Conservation (phyloP, 2,329 filamentous ascomycete species). For the Exophiala alcalophila region DNA sequence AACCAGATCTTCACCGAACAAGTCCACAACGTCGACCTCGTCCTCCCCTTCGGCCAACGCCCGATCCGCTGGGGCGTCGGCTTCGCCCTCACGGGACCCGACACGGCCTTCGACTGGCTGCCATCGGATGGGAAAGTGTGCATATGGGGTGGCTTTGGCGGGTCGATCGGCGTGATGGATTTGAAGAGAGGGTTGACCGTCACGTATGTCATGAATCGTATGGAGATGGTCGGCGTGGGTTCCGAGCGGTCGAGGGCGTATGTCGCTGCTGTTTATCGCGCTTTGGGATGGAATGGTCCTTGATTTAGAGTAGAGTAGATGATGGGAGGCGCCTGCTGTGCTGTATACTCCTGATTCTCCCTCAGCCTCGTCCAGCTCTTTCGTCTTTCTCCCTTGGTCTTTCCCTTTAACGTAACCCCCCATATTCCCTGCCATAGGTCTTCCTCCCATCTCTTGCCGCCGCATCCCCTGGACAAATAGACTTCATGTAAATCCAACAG, state of each 20-base stretch:
- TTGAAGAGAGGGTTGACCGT: slow-evolving; percentile 25
- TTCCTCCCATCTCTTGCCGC: too few species aligned
- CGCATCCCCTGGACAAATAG: too few species aligned
- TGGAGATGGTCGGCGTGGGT: slow-evolving; percentile 29
- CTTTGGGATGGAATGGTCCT: too few species aligned
- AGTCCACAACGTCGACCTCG: slow-evolving; percentile 40
- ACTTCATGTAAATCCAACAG: too few species aligned
- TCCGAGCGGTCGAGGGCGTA: slow-evolving; percentile 33
- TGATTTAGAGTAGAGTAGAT: too few species aligned
- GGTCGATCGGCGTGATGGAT: slow-evolving; percentile 26
- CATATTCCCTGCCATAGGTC: too few species aligned
- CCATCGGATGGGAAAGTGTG: slow-evolving; percentile 26
- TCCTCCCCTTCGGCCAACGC: slow-evolving; percentile 27
- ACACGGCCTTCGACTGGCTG: slow-evolving; percentile 14
- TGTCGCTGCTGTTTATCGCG: slow-evolving; percentile 35
- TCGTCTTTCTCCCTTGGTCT: too few species aligned
- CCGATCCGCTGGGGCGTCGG: slow-evolving; percentile 29
- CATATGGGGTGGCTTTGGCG: slow-evolving; percentile 30
- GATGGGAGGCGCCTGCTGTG: too few species aligned
- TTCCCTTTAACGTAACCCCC: too few species aligned
- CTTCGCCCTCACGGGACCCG: slow-evolving; percentile 22
- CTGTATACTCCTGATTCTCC: too few species aligned
- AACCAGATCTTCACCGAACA: slow-evolving; percentile 48
- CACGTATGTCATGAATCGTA: slow-evolving; percentile 28
- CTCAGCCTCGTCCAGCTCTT: too few species aligned